Percentiles rank a stretch among this genome's conserved stretches.
Conservation (phyloP, 2,329 filamentous ascomycete species). For the Fusarium lyarnte region DNA sequence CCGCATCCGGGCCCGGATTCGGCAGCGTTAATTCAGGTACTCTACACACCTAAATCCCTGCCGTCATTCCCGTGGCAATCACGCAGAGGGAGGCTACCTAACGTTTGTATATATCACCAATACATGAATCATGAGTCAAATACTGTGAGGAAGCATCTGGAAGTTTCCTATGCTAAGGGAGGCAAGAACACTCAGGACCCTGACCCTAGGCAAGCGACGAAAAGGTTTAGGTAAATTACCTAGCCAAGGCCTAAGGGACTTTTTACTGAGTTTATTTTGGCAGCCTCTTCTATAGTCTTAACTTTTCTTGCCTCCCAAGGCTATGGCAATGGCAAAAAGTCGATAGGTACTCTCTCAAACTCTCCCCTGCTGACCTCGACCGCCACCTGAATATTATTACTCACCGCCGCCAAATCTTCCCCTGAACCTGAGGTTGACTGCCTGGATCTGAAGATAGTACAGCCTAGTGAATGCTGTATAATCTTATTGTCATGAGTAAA, state of each 20-base stretch:
- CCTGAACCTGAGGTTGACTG: neutral
- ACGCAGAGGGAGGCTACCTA: neutral
- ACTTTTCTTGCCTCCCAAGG: too few relatives aligned
- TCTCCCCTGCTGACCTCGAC: conserved; percentile 10
- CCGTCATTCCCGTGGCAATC: neutral
- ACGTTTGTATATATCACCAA: neutral
- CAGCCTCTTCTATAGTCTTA: too few relatives aligned
- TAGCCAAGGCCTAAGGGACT: too few relatives aligned
- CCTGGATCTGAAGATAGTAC: conserved; percentile 4
- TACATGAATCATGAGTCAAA: conserved; percentile 17
- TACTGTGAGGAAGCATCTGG: conserved; percentile 16
- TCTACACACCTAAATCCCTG: neutral
- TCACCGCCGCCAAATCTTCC: conserved; percentile 1
- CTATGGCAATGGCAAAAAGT: neutral
- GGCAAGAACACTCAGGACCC: too few relatives aligned
- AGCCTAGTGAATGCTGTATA: neutral
- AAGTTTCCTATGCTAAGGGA: neutral
- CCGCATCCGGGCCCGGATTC: conserved; percentile 2
- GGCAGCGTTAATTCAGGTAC: conserved; percentile 3
- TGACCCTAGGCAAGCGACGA: too few relatives aligned
- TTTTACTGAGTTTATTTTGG: too few relatives aligned
- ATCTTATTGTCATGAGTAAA: conserved; percentile 30
- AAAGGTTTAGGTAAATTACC: too few relatives aligned
- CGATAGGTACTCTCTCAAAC: neutral
- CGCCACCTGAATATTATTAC: conserved; percentile 12